phyloP scores from a whole-genome alignment of 2,329 filamentous ascomycete species.

The Colletotrichum chrysophilum region DNA sequence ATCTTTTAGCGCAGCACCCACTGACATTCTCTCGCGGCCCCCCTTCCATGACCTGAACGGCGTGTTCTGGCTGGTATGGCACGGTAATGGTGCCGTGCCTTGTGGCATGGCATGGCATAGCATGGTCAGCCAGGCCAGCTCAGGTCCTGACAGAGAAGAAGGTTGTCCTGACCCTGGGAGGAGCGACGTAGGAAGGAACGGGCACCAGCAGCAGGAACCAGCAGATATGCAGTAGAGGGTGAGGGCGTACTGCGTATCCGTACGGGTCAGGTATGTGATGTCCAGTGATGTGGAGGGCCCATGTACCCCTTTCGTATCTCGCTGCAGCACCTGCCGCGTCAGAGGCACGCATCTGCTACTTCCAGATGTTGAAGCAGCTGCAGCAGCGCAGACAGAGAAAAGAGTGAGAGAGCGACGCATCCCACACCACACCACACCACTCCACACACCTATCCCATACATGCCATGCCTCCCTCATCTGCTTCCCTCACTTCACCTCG shows the following conservation, averaged over 20 bases:
- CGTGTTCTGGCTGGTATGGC: not conserved
- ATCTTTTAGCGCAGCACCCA: conserved; percentile 11
- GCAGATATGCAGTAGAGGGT: not conserved
- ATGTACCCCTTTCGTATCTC: not conserved
- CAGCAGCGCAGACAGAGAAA: not conserved
- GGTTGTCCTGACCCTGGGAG: not conserved
- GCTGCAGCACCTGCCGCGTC: not conserved
- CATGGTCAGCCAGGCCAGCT: not conserved
- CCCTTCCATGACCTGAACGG: not conserved
- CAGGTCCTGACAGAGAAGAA: not conserved
- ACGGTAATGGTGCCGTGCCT: not conserved
- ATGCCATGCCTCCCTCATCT: conserved; percentile 8
- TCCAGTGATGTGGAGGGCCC: not conserved
- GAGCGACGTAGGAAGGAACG: not conserved
- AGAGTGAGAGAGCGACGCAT: not conserved
- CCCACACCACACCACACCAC: not conserved
- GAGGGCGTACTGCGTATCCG: not conserved
- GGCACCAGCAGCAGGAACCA: not conserved
- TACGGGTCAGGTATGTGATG: not conserved
- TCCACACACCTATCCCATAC: not conserved
- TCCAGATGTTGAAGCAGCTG: not conserved
- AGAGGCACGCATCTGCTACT: not conserved
- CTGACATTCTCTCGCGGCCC: conserved; percentile 4
- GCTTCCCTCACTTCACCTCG: conserved; percentile 7
- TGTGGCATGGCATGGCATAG: not conserved